These are phyloP conservation scores for Helichrysum umbraculigerum DNA, from an alignment of 129 eudicot genomes.

Conservation along the genomic window DNA sequence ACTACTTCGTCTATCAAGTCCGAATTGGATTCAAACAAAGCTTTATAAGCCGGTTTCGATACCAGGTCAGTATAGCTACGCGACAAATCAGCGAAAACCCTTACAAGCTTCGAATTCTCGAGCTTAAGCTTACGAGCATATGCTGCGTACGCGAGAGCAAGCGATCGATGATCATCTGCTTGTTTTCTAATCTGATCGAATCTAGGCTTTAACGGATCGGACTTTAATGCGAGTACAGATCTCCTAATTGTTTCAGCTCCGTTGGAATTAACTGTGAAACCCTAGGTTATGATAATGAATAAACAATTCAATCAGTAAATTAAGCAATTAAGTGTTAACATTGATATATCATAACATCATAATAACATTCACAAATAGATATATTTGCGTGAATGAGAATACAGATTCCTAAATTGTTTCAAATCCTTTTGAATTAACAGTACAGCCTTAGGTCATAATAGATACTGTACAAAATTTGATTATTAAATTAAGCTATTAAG, in stretches of 20 bases:
- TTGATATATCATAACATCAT: too few relatives aligned
- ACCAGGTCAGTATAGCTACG: slow-evolving; percentile 6
- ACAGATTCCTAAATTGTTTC: slow-evolving; percentile 12
- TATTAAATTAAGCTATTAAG: not conserved
- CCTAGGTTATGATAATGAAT: slow-evolving; percentile 25
- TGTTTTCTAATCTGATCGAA: slow-evolving; percentile 19
- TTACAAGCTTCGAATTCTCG: slow-evolving; percentile 8
- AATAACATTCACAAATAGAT: too few relatives aligned
- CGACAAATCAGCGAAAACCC: slow-evolving; percentile 15
- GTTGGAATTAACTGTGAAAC: slow-evolving; percentile 22
- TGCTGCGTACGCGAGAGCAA: slow-evolving; percentile 16
- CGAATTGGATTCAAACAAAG: not conserved
- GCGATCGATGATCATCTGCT: slow-evolving; percentile 23
- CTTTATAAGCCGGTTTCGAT: not conserved
- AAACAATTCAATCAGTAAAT: slow-evolving; percentile 13
- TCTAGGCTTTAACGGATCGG: slow-evolving; percentile 17
- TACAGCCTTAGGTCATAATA: slow-evolving; percentile 31
- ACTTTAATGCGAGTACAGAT: slow-evolving; percentile 4
- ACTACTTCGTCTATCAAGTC: not conserved
- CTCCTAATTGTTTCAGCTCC: slow-evolving; percentile 35
- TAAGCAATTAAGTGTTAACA: not conserved
- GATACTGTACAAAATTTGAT: slow-evolving; percentile 2
- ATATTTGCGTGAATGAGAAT: not conserved
- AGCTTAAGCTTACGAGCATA: slow-evolving; percentile 22
- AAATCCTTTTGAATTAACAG: slow-evolving; percentile 31